A percentile compares a stretch with the other conserved stretches of the same genome.
These are phyloP conservation scores for Neurospora terricola DNA, from an alignment of 495 filamentous ascomycete genomes.

Conservation along the genomic window DNA sequence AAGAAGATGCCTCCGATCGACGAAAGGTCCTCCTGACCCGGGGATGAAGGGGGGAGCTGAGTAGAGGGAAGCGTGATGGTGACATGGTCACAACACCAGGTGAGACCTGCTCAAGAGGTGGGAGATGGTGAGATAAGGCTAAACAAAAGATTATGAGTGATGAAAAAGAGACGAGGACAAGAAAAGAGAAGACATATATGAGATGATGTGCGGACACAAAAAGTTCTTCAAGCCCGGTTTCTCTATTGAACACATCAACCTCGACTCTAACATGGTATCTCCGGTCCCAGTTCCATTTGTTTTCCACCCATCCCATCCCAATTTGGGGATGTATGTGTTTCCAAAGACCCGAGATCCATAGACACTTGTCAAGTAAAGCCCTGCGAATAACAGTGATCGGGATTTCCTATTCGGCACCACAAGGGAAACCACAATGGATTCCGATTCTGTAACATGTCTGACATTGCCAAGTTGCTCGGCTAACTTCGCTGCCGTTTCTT, in stretches of 20 bases:
- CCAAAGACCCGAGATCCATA: neutral
- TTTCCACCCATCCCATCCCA: slow-evolving; percentile 1
- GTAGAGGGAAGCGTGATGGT: slow-evolving; percentile 17
- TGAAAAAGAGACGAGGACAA: neutral
- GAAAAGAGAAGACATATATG: neutral
- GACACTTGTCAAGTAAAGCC: too few relatives aligned
- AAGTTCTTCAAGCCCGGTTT: too few relatives aligned
- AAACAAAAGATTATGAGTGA: neutral
- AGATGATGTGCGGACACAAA: neutral
- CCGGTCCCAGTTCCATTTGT: neutral
- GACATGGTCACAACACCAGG: slow-evolving; percentile 10
- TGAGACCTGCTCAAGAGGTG: neutral
- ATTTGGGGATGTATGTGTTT: neutral
- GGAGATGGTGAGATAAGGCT: neutral
- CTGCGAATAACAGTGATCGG: neutral
- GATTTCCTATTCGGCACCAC: neutral
- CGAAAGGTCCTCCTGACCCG: slow-evolving; percentile 6
- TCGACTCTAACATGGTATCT: slow-evolving; percentile 1
- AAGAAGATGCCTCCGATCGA: slow-evolving; percentile 8
- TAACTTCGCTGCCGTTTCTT: too few relatives aligned
- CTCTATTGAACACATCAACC: neutral
- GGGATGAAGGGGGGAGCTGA: slow-evolving; percentile 7
- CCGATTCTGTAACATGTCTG: neutral
- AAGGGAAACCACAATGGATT: neutral
- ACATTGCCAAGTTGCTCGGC: neutral